phyloP scores from a whole-genome alignment of 164 flowering plant species.

The Vitis riparia region DNA sequence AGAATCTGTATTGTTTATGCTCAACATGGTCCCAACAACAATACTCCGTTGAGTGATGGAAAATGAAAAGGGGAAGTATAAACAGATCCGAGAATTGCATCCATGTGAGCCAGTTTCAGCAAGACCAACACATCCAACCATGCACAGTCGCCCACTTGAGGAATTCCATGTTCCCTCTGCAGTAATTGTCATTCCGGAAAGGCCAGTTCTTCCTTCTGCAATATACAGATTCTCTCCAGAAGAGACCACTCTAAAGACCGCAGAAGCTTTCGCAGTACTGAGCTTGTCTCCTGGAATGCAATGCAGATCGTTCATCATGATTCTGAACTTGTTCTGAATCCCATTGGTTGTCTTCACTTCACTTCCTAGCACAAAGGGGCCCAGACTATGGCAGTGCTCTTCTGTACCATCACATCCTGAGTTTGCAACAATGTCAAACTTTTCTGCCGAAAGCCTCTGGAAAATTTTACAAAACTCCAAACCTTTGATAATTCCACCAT shows the following conservation, averaged over 20 bases:
- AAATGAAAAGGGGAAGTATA: neutral
- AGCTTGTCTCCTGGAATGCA: neutral
- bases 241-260: neutral
- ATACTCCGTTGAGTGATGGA: slow-evolving; percentile 7
- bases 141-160: slow-evolving; percentile 4
- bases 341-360: neutral
- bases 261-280: slow-evolving; percentile 2
- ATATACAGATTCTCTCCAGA: neutral
- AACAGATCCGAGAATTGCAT: slow-evolving; percentile 8
- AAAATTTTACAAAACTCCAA: neutral
- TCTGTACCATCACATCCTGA: neutral
- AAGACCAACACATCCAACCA: slow-evolving; percentile 12
- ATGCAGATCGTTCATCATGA: neutral
- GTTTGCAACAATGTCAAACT: neutral
- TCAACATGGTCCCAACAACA: slow-evolving; percentile 1
- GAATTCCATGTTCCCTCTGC: slow-evolving; percentile 15
- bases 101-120: neutral
- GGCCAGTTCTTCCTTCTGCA: neutral
- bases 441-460: neutral
- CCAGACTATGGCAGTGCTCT: neutral
- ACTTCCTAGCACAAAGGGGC: neutral
- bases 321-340: neutral
- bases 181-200: slow-evolving; percentile 6
- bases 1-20: slow-evolving; percentile 4
- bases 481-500: neutral